These are phyloP conservation scores for Aspergillus amoenus DNA, from an alignment of 2,329 filamentous ascomycete genomes.

Conservation along the genomic window DNA sequence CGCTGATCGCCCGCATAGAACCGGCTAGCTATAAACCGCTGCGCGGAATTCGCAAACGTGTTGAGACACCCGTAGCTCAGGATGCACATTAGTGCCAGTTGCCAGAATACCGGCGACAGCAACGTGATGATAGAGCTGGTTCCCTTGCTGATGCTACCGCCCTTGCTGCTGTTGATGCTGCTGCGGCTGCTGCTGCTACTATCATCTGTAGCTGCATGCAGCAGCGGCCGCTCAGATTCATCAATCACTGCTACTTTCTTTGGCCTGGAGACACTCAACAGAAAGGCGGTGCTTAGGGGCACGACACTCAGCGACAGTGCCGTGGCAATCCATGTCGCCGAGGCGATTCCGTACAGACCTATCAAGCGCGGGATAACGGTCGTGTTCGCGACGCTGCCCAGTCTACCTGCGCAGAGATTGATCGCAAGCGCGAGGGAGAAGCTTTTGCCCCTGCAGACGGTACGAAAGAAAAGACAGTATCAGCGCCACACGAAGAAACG, in stretches of 20 bases:
- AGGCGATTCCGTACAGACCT: background rate
- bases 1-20: constrained; percentile 4
- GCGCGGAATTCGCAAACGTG: constrained; percentile 9
- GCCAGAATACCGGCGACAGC: background rate
- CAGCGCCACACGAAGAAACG: background rate
- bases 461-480: background rate
- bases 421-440: constrained; percentile 2
- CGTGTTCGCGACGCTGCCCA: constrained; percentile 10
- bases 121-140: background rate
- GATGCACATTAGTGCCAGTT: constrained; percentile 1
- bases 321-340: constrained; percentile 6
- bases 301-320: background rate
- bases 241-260: too few species aligned
- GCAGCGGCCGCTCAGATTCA: too few species aligned
- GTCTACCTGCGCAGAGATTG: background rate
- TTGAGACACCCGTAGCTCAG: constrained; percentile 2
- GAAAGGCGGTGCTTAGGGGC: background rate
- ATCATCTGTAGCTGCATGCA: too few species aligned
- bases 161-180: too few species aligned
- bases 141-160: too few species aligned
- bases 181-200: too few species aligned
- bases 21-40: constrained; percentile 2
- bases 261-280: background rate
- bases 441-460: background rate
- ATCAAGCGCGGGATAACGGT: constrained; percentile 1